Base-by-base conservation (phyloP, 371 early-diverging fungal species). In the Spraguea lophii region DNA sequence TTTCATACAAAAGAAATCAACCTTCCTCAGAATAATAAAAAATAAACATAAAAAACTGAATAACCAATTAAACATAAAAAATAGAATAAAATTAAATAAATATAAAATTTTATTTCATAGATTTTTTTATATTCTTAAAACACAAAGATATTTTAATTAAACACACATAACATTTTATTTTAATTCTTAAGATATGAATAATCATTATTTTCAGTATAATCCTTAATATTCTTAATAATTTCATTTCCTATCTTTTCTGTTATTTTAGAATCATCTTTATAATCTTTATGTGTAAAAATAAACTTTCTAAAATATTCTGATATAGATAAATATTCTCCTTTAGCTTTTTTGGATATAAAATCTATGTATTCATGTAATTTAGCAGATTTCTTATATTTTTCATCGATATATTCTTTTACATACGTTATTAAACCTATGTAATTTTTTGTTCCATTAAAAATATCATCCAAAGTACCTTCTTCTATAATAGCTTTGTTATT, bases 241-340 rank as follows among this genome's bases (percentile, higher is more conserved):
- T 94, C 93, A 61, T 80, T 85, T 48, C 78, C 81, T 56, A 91
- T 81, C 49, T 76, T 68, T 16, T 80, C 73, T 1, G 76, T 71
- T 0, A 94, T 81, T 0, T 82, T 78, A 16, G 85, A 83, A 63
- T 94, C 93, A 13, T 79, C 74, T 58, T 82, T 77, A 74, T 94
- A 94, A 4, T 73, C 80, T 1, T 83, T 80, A 56, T 94, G 95
- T n/a, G 52, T 64, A 25, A 68, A 73, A 23, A 91, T 83, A 71
- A 88, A 86, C 20, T 81, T 70, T 40, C 95, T 78, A 22, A 88
- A 78, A 78, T 83, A 92, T 3, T 79, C 75, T 4, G 91, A 22
- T 1, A 61, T 54, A 16, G 61, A 56, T 16, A 46, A 22, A 51
- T 57, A 57, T 47, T 49, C 49, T 15, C 57, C 57, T 6, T 10